Evolutionary conservation across 805 yeast genomes (phyloP).

Genomic region (Saccharomycopsis sp.): DNA sequence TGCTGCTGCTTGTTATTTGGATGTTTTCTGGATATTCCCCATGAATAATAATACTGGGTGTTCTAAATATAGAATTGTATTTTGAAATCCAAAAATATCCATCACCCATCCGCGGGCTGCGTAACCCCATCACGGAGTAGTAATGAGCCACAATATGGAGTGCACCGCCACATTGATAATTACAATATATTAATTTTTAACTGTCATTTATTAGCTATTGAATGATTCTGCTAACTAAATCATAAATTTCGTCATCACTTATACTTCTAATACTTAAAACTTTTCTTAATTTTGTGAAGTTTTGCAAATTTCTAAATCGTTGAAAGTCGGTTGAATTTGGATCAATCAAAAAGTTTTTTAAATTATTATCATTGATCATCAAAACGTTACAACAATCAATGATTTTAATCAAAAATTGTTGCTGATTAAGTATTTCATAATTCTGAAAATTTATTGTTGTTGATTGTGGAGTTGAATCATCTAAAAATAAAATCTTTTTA

Average conservation of each 20-base stretch:
- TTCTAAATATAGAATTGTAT: no score
- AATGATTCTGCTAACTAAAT: conserved; percentile 11
- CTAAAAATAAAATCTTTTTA: conserved; percentile 3
- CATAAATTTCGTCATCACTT: conserved; percentile 12
- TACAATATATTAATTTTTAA: no score
- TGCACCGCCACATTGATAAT: no score
- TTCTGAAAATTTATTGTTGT: neutral
- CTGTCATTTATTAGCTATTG: no score
- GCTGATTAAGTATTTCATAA: conserved; percentile 5
- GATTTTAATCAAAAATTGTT: conserved; percentile 7
- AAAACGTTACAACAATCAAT: conserved; percentile 15
- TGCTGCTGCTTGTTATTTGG: no score
- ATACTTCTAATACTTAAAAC: conserved; percentile 2
- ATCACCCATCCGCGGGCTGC: no score
- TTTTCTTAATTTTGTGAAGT: neutral
- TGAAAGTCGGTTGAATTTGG: neutral
- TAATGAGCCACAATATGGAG: no score
- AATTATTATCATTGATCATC: conserved; percentile 3
- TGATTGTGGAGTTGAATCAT: no score
- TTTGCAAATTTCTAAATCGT: neutral
- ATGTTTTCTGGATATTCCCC: no score
- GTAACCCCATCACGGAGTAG: no score
- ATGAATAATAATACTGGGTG: no score
- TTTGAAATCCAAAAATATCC: no score
- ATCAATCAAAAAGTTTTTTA: neutral